A percentile compares a stretch with the other conserved stretches of the same genome.
These are phyloP conservation scores for Spizellomyces punctatus DNA, from an alignment of 192 early-diverging fungal genomes.

Conservation along the genomic window DNA sequence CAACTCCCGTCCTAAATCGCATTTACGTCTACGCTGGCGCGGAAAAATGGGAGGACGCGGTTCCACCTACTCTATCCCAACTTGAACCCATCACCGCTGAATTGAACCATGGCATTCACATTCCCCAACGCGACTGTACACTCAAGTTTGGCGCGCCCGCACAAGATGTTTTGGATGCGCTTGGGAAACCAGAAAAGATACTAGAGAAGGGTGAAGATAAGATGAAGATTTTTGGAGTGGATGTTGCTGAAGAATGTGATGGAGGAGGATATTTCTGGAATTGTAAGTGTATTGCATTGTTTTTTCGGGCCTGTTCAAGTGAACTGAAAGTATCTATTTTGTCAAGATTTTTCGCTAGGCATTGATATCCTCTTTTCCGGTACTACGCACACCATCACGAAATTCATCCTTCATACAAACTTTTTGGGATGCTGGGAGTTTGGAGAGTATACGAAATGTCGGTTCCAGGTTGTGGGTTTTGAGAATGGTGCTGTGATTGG, in stretches of 20 bases:
- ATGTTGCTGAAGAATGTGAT: conserved; percentile 11
- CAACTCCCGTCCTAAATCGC: conserved; percentile 66
- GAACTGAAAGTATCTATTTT: too few relatives aligned
- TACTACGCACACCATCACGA: conserved; percentile 64
- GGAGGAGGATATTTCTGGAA: conserved; percentile 72
- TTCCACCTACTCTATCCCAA: conserved; percentile 23
- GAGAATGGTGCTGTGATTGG: conserved; percentile 12
- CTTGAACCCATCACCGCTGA: not conserved
- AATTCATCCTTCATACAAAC: conserved; percentile 75
- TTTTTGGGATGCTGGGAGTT: conserved; percentile 72
- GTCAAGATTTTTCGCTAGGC: conserved; percentile 63
- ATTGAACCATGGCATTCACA: conserved; percentile 1
- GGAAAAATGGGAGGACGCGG: conserved; percentile 52
- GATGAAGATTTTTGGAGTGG: conserved; percentile 67
- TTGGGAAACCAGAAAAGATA: conserved; percentile 63
- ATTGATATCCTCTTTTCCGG: conserved; percentile 76
- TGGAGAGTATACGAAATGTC: conserved; percentile 53
- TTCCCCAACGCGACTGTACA: conserved; percentile 4
- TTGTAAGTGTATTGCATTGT: conserved; percentile 35
- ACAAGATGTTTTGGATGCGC: conserved; percentile 72
- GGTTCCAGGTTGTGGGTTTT: conserved; percentile 20
- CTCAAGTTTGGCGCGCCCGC: conserved; percentile 53
- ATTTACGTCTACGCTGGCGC: conserved; percentile 62
- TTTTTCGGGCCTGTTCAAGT: not conserved
- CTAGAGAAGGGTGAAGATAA: conserved; percentile 74